A percentile compares a stretch with the other conserved stretches of the same genome.
Conservation (phyloP, 306 rosid species). For the Vigna nakashimae region DNA sequence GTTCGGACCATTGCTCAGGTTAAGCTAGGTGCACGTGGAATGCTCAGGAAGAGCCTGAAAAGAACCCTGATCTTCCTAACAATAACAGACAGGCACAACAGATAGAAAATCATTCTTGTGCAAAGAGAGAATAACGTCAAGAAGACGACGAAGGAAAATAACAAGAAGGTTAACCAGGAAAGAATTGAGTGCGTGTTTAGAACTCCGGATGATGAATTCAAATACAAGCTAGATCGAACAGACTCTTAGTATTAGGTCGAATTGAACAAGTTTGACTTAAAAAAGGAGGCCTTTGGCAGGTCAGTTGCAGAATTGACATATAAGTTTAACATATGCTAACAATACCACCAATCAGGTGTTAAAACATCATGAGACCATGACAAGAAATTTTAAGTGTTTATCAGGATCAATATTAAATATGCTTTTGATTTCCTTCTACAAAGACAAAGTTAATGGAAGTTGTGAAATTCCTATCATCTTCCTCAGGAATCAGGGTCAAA, state of each 20-base stretch:
- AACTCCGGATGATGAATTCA: no score
- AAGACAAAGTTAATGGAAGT: background rate
- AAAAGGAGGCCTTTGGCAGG: background rate
- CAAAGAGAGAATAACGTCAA: background rate
- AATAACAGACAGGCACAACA: conserved; percentile 20
- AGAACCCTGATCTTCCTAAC: conserved; percentile 20
- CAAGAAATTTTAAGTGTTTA: conserved; percentile 16
- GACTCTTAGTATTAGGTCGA: background rate
- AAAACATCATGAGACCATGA: conserved; percentile 16
- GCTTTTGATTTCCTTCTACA: conserved; percentile 13
- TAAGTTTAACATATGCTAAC: background rate
- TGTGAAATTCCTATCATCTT: conserved; percentile 22
- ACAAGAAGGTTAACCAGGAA: background rate
- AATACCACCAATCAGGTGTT: background rate
- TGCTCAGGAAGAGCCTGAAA: conserved; percentile 23
- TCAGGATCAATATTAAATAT: background rate
- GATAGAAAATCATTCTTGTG: background rate
- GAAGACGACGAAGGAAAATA: background rate
- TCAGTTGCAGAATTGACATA: background rate
- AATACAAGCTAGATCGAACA: background rate
- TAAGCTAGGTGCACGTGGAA: background rate
- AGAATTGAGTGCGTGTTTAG: background rate
- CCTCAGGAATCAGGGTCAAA: conserved; percentile 14
- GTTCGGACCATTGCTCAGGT: conserved; percentile 30
- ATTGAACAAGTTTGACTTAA: background rate